A percentile compares a stretch with the other conserved stretches of the same genome.
Evolutionary conservation across 257 asterid genomes (phyloP).

Genomic region (Nicotiana attenuata): DNA sequence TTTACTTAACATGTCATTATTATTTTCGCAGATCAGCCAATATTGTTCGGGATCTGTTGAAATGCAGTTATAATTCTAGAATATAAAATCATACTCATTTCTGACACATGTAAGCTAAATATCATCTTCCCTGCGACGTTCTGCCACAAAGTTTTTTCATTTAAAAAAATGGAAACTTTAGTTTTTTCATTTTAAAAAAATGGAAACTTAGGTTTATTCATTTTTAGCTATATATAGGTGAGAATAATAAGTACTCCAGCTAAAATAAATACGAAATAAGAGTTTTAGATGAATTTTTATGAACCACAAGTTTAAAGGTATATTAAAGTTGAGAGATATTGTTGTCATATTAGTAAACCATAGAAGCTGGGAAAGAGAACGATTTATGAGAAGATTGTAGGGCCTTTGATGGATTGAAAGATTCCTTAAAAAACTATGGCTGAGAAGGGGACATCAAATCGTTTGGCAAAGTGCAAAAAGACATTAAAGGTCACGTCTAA

Average conservation of each 20-base stretch:
- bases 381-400: background rate
- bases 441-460: constrained; percentile 6
- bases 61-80: too few relatives aligned
- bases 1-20: too few relatives aligned
- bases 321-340: background rate
- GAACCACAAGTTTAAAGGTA: background rate
- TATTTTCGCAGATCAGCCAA: too few relatives aligned
- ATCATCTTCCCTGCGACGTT: too few relatives aligned
- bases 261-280: background rate
- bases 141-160: too few relatives aligned
- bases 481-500: background rate
- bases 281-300: background rate
- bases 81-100: too few relatives aligned
- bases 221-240: background rate
- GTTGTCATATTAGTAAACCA: background rate
- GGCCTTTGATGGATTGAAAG: background rate
- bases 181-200: too few relatives aligned
- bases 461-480: background rate
- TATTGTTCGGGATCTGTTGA: too few relatives aligned
- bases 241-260: background rate
- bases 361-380: background rate
- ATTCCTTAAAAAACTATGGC: background rate
- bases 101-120: too few relatives aligned
- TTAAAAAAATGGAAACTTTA: too few relatives aligned
- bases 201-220: too few relatives aligned